These are phyloP conservation scores for Fonsecaea multimorphosa DNA, from an alignment of 2,329 filamentous ascomycete genomes.

Conservation along the genomic window DNA sequence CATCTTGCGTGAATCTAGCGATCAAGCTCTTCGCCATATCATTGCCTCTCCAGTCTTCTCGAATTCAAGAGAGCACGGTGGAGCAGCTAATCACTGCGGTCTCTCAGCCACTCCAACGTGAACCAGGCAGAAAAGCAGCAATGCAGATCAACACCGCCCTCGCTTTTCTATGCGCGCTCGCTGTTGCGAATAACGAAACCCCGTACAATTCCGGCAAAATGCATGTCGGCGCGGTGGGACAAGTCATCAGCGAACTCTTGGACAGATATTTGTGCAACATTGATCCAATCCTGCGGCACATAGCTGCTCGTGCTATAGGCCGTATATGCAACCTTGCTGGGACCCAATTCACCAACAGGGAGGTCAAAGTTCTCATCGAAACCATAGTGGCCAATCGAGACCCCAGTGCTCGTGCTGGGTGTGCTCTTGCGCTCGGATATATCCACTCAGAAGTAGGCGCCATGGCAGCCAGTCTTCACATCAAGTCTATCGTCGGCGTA, in stretches of 20 bases:
- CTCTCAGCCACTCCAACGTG: constrained; percentile 74
- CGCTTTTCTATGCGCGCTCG: constrained; percentile 78
- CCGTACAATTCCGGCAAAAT: constrained; percentile 74
- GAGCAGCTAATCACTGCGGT: constrained; percentile 92
- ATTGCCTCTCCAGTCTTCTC: constrained; percentile 84
- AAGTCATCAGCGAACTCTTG: constrained; percentile 56
- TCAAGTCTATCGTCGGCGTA: constrained; percentile 97
- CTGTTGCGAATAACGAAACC: constrained; percentile 83
- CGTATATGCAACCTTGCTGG: constrained; percentile 84
- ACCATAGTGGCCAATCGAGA: constrained; percentile 94
- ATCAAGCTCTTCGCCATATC: constrained; percentile 92
- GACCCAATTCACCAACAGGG: constrained; percentile 83
- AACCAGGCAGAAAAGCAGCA: constrained; percentile 85
- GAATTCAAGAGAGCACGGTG: constrained; percentile 93
- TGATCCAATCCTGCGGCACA: constrained; percentile 82
- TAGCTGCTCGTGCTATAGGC: constrained; percentile 85
- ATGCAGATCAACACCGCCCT: constrained; percentile 89
- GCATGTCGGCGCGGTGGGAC: constrained; percentile 76
- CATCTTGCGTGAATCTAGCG: constrained; percentile 91
- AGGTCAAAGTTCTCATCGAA: constrained; percentile 91
- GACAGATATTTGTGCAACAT: constrained; percentile 76
- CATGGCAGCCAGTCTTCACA: constrained; percentile 94
- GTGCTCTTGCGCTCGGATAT: constrained; percentile 87
- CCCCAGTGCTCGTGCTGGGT: constrained; percentile 89
- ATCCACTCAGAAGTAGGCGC: constrained; percentile 96